phyloP scores from a whole-genome alignment of 148 eudicot genomes.

The Gaultheria prostrata region DNA sequence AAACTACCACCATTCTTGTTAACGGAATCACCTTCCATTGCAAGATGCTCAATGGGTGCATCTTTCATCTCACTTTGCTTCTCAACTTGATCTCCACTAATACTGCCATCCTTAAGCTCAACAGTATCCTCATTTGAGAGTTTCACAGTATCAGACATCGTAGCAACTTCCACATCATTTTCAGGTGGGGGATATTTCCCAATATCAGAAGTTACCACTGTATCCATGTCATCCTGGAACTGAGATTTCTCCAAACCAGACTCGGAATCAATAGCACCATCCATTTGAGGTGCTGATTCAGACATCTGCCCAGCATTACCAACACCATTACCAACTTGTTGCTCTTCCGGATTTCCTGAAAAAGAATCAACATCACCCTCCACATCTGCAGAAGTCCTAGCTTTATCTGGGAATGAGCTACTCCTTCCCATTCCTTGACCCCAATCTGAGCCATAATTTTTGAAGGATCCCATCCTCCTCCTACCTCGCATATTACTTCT shows the following conservation, averaged over 20 bases:
- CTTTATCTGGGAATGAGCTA: conserved; percentile 48
- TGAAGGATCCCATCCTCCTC: conserved; percentile 47
- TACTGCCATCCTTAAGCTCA: conserved; percentile 24
- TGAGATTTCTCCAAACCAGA: conserved; percentile 26
- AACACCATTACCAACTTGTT: conserved; percentile 31
- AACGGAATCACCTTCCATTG: conserved; percentile 29
- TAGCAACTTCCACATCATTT: conserved; percentile 26
- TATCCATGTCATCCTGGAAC: conserved; percentile 21
- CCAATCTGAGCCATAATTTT: conserved; percentile 45
- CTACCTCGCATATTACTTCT: conserved; percentile 44
- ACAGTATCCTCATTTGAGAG: conserved; percentile 16
- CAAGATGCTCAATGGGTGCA: conserved; percentile 21
- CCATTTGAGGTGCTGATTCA: conserved; percentile 36
- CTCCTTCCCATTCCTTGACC: conserved; percentile 47
- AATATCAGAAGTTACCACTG: conserved; percentile 17
- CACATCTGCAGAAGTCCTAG: conserved; percentile 26
- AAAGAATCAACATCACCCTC: conserved; percentile 35
- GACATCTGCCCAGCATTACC: conserved; percentile 30
- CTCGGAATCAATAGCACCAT: conserved; percentile 27
- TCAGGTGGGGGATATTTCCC: conserved; percentile 22
- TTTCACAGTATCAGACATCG: conserved; percentile 25
- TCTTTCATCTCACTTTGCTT: conserved; percentile 30
- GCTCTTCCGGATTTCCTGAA: conserved; percentile 24
- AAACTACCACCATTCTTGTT: conserved; percentile 31
- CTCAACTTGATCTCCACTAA: conserved; percentile 26